Base-by-base conservation (phyloP, 2,329 filamentous ascomycete genomes). In the Dactylellina drechsleri region DNA sequence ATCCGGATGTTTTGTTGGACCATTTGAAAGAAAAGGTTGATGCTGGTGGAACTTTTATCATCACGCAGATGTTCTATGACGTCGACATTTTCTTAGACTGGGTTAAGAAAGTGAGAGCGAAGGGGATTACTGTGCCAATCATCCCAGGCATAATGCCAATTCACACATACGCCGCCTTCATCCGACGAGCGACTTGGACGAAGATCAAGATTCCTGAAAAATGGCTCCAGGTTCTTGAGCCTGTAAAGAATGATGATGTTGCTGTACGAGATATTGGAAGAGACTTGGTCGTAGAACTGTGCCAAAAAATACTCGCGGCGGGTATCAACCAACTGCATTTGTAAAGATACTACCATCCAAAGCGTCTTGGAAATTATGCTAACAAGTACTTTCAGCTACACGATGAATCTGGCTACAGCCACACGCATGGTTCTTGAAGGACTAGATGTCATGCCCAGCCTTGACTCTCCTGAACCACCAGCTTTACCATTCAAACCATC, bases 41-140 rank as follows among this genome's bases (percentile, higher is more conserved):
- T 81, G 92, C 92, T 72, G 95, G 95, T 60, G 93, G 91, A 76
- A 90, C 91, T 5, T 99, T 98, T 81, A 91, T 99, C 77, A 92
- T 99, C 64, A 98, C 95, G 0, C 95, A 99, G 84, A 99, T 99
- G 95, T 98, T 98, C 84, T 99, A 99, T 85, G 94, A 99, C 80
- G 93, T 89, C 58, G 94, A 99, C 80, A 94, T 95, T 81, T 99
- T 99, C 83, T 83, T 98, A 64, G 87, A 89, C 62, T 99, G 95
- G 95, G 91, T 96, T 43, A 85, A 87, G 78, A 95, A 92, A 81
- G 93, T 94, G 72, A 90, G 93, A 58, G 92, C 90, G 61, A 89
- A 88, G 80, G 95, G 95, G 56, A 94, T 99, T 80, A 89, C 84
- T 26, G 85, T 95, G 36, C 92, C 92, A 15, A 95, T 96, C 78